Evolutionary conservation across 371 early-diverging fungal species (phyloP), one percentile per base, ranked within the genome.

Genomic region (Fennellomyces sp.): DNA sequence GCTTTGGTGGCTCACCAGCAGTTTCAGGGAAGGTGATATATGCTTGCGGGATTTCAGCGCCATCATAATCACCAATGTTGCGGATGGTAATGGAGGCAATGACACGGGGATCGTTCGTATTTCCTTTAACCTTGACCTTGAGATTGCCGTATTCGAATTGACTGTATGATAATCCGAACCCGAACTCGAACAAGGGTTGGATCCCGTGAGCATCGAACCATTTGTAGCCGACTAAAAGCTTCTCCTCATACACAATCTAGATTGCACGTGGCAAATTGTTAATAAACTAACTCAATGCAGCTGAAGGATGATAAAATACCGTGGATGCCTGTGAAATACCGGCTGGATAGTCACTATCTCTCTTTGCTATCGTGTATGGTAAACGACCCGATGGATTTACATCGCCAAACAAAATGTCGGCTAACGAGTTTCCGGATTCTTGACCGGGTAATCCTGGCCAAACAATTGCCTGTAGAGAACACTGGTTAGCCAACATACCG

Each of bases 121-220:
- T 10, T 8, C 25, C 2, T n/a, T 38, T 15, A 0, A 36, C 47
- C n/a, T 41, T 15, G 17, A 48, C 50, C 5, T 59, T 45, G 31
- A 60, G 29, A 2, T 56, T 21, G 29, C 56, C 58, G 64, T 84
- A 84, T 13, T 49, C 45, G 58, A 87, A 87, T 0, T 47, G 63
- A 8, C 85, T 82, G 70, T 84, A 87, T 0, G 83, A 81, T 23
- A 87, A 59, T 36, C 87, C 87, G 59, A 62, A 74, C 10, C 85
- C 87, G 47, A 87, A 87, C 17, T 66, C 63, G 63, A 75, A 81
- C 25, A 75, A 51, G 31, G 85, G 84, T 7, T 63, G 52, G 41
- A 83, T 80, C 39, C 64, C 63, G 28, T 69, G 56, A 39, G 68
- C 68, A 28, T 85, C 80, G 60, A 70, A 69, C 60, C 66, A 72